Evolutionary conservation across 2,329 filamentous ascomycete genomes (phyloP), one percentile per base, ranked within the genome.

Genomic region (Hypoxylon sp.): DNA sequence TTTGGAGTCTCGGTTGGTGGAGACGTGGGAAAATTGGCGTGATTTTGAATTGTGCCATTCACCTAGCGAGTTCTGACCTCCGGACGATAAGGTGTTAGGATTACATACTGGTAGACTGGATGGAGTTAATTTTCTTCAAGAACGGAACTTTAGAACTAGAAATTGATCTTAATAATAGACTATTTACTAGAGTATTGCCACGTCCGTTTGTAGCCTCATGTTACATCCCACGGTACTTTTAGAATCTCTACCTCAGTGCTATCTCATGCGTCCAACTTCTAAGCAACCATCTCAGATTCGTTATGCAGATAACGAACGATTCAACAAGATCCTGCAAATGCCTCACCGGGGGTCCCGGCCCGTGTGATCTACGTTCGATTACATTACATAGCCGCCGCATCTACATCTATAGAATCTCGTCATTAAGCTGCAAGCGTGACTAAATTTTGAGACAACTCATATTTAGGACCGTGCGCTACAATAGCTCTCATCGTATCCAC

Each of bases 361-460:
- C 52, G 63, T 51, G 25, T 63, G 64, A 63, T 58, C 56, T 57
- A 23, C 53, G 46, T 36, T 51, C 6, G n/a, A 49, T 19, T 19
- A 25, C n/a, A 10, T 30, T 11, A 9, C 38, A 17, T 50, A 36
- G 46, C 45, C 49, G 41, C 34, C 41, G 36, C 25, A 57, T 38
- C 14, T 34, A 36, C 14, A 10, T 30, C 25, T 30, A 19, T 10
- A 14, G 19, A 59, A 55, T 58, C 48, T 63, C 53, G 46, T 46
- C 17, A 38, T 36, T 55, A 52, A 7, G 28, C 43, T 21, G 32
- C 48, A 34, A 46, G 21, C 38, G 56, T 63, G 49, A 50, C 66
- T 30, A 38, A 36, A 36, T 38, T 28, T 49, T 41, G 46, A 66
- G 63, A 66, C 14, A 51, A 49, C 46, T 19, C 25, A 46, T 32